Base-by-base conservation (phyloP, 495 filamentous ascomycete genomes). In the Glonium stellatum region DNA sequence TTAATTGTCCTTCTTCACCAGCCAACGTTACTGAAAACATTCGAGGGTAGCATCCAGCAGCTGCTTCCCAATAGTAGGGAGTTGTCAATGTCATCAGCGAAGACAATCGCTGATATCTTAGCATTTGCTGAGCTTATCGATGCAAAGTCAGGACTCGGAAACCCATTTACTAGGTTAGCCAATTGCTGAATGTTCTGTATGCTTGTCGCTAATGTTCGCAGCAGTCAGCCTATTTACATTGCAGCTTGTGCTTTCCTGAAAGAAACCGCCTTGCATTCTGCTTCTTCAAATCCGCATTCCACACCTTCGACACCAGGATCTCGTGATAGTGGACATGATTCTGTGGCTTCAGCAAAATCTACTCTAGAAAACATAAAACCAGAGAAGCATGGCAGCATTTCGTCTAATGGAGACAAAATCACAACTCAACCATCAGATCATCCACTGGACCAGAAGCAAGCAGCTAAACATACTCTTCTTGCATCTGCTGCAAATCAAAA, bases 181-280 rank as follows among this genome's bases (percentile, higher is more conserved):
- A 22, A 42, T 44, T n/a, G 11, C 21, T 27, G 22, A 5, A 46
- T 52, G 25, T 15, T n/a, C 12, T 51, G 5, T 54, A 49, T 21
- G 15, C 47, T 27, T 9, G 9, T 23, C 25, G 27, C 58, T 60
- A 47, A 57, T 34, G 47, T 48, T 25, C n/a, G 19, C 19, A 11
- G 25, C 1, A 90, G 86, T 31, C 89, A 95, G 71, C 89, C 89
- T 11, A 90, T 95, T 67, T 95, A 92, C 67, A 90, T 95, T 65
- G 89, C 88, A 3, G 89, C 87, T 6, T 92, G 88, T 67, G 88
- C 88, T 5, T 95, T 95, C 63, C 73, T 95, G 15, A 86, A 89
- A 78, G 89, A 95, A 65, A 87, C 86, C 15, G 82, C 72, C 3
- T 64, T 75, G n/a, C 78, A 84, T 50, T 82, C 76, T 42, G 67